Percentiles rank a stretch among this genome's conserved stretches.
These are phyloP conservation scores for Candida sp. DNA, from an alignment of 1,139 yeast genomes.

Conservation along the genomic window DNA sequence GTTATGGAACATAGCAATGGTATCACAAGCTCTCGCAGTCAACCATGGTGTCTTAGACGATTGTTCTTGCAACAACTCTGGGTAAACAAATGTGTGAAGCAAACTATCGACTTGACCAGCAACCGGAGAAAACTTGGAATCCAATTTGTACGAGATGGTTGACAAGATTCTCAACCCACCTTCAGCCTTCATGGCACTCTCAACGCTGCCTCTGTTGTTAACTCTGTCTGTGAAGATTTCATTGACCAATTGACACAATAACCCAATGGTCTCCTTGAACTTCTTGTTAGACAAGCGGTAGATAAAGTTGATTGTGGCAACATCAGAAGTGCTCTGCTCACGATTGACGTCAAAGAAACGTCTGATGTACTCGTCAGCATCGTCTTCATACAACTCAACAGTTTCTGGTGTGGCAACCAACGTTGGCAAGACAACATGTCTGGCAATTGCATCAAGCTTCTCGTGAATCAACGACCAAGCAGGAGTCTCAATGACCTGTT, in stretches of 20 bases:
- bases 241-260: conserved; percentile 51
- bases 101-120: conserved; percentile 51
- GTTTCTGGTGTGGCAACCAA: conserved; percentile 59
- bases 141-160: conserved; percentile 48
- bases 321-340: conserved; percentile 77
- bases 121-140: conserved; percentile 43
- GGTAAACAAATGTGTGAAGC: conserved; percentile 47
- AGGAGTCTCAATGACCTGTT: conserved; percentile 59
- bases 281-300: conserved; percentile 52
- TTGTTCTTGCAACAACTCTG: conserved; percentile 42
- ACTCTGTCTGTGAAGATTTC: conserved; percentile 52
- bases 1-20: conserved; percentile 49
- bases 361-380: conserved; percentile 75
- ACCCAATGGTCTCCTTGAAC: conserved; percentile 46
- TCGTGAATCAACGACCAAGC: conserved; percentile 59
- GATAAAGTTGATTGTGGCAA: conserved; percentile 81
- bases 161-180: conserved; percentile 56
- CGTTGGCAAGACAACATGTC: conserved; percentile 66
- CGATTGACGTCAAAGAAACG: conserved; percentile 71
- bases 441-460: conserved; percentile 60
- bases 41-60: conserved; percentile 46
- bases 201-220: conserved; percentile 30
- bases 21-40: conserved; percentile 61
- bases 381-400: conserved; percentile 70
- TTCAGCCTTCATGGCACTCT: conserved; percentile 46